phyloP scores from a whole-genome alignment of 768 basidiomycete genomes.

The Calocera viscosa region DNA sequence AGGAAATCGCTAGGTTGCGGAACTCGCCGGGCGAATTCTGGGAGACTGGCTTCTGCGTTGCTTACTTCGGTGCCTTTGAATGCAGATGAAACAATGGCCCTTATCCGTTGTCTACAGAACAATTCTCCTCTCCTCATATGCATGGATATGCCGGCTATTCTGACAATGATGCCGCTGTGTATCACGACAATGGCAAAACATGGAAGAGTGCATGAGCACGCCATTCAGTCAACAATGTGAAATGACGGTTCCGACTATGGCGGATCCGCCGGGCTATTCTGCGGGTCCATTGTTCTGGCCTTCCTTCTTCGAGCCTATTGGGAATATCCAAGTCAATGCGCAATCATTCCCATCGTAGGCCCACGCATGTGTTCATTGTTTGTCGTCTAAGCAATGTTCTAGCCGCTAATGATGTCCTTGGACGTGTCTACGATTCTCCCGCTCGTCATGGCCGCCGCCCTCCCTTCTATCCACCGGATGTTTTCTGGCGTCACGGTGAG shows the following conservation, averaged over 20 bases:
- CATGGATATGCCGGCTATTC: not conserved
- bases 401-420: not conserved
- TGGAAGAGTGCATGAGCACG: not conserved
- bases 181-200: not conserved
- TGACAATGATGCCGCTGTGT: not conserved
- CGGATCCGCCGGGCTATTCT: not conserved
- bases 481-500: not conserved
- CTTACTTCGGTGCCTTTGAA: too few species aligned
- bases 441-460: not conserved
- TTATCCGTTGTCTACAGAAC: not conserved
- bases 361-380: not conserved
- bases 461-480: not conserved
- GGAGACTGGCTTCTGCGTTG: too few species aligned
- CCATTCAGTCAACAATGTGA: not conserved
- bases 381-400: not conserved
- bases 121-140: not conserved
- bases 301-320: not conserved
- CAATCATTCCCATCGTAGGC: not conserved
- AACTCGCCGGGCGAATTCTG: too few species aligned
- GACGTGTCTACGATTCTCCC: not conserved
- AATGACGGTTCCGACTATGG: not conserved
- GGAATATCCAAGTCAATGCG: not conserved
- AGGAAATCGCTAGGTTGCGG: too few species aligned
- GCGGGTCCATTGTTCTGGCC: not conserved
- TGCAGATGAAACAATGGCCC: conserved; percentile 3